Conservation (phyloP, 2,329 filamentous ascomycete species). For the Fonsecaea nubica region DNA sequence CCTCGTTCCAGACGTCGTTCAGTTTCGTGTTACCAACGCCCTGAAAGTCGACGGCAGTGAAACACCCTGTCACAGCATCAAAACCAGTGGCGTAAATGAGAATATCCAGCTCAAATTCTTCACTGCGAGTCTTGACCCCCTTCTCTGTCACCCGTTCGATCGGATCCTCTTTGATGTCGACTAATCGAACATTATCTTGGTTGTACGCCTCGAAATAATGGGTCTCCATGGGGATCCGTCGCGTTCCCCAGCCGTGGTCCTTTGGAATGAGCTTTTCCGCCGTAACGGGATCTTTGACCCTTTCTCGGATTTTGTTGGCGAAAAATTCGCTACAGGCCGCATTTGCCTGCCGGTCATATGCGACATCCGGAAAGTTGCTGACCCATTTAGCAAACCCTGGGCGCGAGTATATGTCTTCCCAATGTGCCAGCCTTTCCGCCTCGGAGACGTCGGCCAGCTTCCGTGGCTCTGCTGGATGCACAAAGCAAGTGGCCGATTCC, state of each 20-base stretch:
- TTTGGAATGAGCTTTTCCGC: conserved; percentile 61
- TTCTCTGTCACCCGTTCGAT: conserved; percentile 42
- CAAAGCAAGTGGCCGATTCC: conserved; percentile 64
- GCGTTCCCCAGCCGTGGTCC: conserved; percentile 52
- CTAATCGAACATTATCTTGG: conserved; percentile 53
- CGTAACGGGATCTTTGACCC: conserved; percentile 59
- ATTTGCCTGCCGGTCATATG: conserved; percentile 58
- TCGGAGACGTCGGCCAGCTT: conserved; percentile 36
- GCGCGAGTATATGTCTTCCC: conserved; percentile 56
- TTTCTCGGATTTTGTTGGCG: conserved; percentile 57
- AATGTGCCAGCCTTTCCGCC: conserved; percentile 50
- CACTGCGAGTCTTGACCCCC: conserved; percentile 38
- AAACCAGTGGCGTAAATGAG: conserved; percentile 47
- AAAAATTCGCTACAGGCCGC: conserved; percentile 61
- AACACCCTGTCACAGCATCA: conserved; percentile 16
- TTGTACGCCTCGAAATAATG: conserved; percentile 60
- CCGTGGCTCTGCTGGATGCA: conserved; percentile 61
- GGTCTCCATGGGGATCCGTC: conserved; percentile 57
- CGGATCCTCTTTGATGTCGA: conserved; percentile 51
- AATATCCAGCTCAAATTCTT: conserved; percentile 13
- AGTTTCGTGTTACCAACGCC: conserved; percentile 46
- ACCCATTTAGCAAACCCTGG: conserved; percentile 64
- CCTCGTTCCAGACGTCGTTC: conserved; percentile 42
- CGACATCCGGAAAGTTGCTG: conserved; percentile 57
- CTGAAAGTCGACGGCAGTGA: conserved; percentile 50